Base-by-base conservation (phyloP, 352 stramenopile species). In the Globisporangium irregulare region DNA sequence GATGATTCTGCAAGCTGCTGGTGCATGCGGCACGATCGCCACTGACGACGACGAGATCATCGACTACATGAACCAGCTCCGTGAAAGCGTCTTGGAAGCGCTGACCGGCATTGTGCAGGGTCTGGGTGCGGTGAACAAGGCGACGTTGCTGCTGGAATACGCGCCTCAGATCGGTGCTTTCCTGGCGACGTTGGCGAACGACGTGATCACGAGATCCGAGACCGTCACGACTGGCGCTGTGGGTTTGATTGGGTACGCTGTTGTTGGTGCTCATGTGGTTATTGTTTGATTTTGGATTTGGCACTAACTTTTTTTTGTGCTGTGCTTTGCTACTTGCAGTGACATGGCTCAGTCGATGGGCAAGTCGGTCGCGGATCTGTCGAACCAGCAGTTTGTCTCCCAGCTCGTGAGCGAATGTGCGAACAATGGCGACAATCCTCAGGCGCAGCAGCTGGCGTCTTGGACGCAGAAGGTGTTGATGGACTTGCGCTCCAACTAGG, bases 41-140 rank as follows among this genome's bases (percentile, higher is more conserved):
- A 92, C 91, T 6, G 93, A 99, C 64, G 97, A 99, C 71, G 97
- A 99, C 67, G 97, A 99, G 60, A 86, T 98, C n/a, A 92, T 99
- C 69, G 95, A 98, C 51, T 99, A 98, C 76, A 97, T 99, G 74
- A 99, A 99, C 79, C 82, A 91, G 61, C 83, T 99, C 10, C 87
- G 96, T 58, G 93, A 98, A 72, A 93, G 89, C 68, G 97, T 99
- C 50, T 76, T 99, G 34, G 97, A 99, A 73, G 96, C 96, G 18
- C 97, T 99, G 62, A 98, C 94, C 34, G 97, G 97, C 29, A 99
- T 99, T 71, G 79, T 98, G 22, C 94, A 99, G 73, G 97, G 97
- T 22, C 82, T 99, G 5, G 89, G 90, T 32, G 94, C 95, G 66
- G 94, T 86, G 24, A 87, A 94, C 62, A 96, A 97, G 73, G 79